These are phyloP conservation scores for Pestalotiopsis sp. DNA, from an alignment of 2,329 filamentous ascomycete genomes.

Conservation along the genomic window DNA sequence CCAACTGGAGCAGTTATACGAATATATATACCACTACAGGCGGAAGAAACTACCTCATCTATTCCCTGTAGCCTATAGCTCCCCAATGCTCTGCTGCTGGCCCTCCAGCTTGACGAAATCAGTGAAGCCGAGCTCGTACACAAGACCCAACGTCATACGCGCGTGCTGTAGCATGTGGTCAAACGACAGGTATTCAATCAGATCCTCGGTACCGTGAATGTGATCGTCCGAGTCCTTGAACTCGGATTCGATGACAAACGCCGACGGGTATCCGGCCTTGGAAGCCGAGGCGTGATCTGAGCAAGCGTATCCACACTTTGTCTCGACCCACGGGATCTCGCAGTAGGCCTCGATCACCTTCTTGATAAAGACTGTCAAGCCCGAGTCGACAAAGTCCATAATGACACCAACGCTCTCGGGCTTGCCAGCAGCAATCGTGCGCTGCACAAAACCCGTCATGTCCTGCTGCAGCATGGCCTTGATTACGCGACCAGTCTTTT, in stretches of 20 bases:
- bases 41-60: neutral
- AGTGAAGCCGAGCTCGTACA: conserved; percentile 82
- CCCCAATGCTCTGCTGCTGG: conserved; percentile 31
- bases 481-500: conserved; percentile 71
- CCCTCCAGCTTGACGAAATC: conserved; percentile 57
- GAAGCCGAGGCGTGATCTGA: conserved; percentile 75
- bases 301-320: conserved; percentile 87
- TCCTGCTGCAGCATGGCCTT: conserved; percentile 99
- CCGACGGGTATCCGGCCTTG: conserved; percentile 74
- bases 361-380: conserved; percentile 89
- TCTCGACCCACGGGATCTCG: conserved; percentile 82
- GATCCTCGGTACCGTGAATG: conserved; percentile 72
- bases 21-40: neutral
- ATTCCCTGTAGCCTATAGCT: conserved; percentile 32
- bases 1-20: neutral
- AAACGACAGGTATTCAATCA: conserved; percentile 74
- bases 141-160: conserved; percentile 79
- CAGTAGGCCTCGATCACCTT: conserved; percentile 86
- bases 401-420: conserved; percentile 90
- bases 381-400: conserved; percentile 84
- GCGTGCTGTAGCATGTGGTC: conserved; percentile 93
- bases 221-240: conserved; percentile 69
- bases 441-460: conserved; percentile 90
- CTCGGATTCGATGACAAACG: conserved; percentile 76
- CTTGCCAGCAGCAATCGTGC: conserved; percentile 79